Evolutionary conservation across 2,329 filamentous ascomycete genomes (phyloP), one percentile per base, ranked within the genome.

Genomic region (Ceratocystis diversiconidia): DNA sequence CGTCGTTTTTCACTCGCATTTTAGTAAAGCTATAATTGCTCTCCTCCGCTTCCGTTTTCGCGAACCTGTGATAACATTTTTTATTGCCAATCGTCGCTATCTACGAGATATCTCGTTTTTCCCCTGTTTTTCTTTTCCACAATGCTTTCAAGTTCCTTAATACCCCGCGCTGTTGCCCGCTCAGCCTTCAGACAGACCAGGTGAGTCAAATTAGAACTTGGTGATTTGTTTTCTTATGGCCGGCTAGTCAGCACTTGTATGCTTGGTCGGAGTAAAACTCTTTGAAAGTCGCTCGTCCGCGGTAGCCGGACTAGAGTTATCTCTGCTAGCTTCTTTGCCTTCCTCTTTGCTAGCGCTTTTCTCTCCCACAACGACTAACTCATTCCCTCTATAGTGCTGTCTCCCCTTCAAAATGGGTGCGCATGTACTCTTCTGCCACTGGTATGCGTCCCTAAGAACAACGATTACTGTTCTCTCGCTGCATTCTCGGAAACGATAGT

Each of bases 81-180:
- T 66, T 61, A 30, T 19, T 63, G 28, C 43, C 46, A 50, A 62
- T 63, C 62, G 55, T 44, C 25, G n/a, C 48, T 67, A 36, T 65
- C 30, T 65, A 60, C 46, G 66, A 60, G 63, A 63, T 32, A 62
- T 62, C 60, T 64, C 30, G 48, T 65, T 63, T 55, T 62, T 5
- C n/a, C 5, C 55, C 44, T 63, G 59, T 12, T 64, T 57, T 32
- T 62, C 28, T 65, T 66, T 69, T 69, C 71, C 74, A 81, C 71
- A 68, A 86, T 86, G 84, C 76, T 86, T 73, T 77, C 82, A 69
- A 81, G 78, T 73, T 81, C 82, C 74, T 79, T 84, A 79, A 79
- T 85, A 80, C 78, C 81, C 70, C 79, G 82, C 74, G 77, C 79
- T 71, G 77, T 79, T 73, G 79, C 78, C 72, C 81, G 82, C 73